A percentile compares a stretch with the other conserved stretches of the same genome.
These are phyloP conservation scores for Aspergillus viridinutans DNA, from an alignment of 2,329 filamentous ascomycete genomes.

Conservation along the genomic window DNA sequence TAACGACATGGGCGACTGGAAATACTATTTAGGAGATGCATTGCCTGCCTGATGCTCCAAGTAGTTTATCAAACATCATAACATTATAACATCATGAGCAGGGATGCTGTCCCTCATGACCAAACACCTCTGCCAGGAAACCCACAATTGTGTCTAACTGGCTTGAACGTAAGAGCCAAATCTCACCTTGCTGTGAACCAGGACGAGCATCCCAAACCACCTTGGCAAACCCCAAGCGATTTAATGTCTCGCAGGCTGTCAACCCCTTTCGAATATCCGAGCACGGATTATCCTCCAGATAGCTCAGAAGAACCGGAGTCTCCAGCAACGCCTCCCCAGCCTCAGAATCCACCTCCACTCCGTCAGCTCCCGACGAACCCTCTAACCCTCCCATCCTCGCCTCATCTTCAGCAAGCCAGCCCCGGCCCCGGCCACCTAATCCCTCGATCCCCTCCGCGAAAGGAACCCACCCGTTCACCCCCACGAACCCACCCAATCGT, in stretches of 20 bases:
- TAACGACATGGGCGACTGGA: constrained; percentile 10
- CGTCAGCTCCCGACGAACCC: neutral
- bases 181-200: neutral
- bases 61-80: neutral
- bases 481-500: neutral
- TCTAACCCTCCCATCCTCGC: neutral
- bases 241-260: neutral
- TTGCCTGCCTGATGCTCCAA: neutral
- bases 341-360: neutral
- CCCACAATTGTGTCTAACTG: neutral
- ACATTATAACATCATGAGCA: neutral
- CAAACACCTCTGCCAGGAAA: neutral
- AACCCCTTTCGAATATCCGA: neutral
- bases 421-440: neutral
- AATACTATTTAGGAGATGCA: neutral
- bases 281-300: neutral
- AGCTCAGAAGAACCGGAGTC: neutral
- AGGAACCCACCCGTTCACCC: neutral
- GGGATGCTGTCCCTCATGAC: neutral
- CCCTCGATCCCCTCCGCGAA: neutral
- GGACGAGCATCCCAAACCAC: neutral
- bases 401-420: neutral
- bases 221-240: neutral
- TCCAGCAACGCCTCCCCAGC: neutral
- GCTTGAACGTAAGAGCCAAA: neutral